These are phyloP conservation scores for Draba incana DNA, from an alignment of 345 rosid genomes.

Conservation along the genomic window DNA sequence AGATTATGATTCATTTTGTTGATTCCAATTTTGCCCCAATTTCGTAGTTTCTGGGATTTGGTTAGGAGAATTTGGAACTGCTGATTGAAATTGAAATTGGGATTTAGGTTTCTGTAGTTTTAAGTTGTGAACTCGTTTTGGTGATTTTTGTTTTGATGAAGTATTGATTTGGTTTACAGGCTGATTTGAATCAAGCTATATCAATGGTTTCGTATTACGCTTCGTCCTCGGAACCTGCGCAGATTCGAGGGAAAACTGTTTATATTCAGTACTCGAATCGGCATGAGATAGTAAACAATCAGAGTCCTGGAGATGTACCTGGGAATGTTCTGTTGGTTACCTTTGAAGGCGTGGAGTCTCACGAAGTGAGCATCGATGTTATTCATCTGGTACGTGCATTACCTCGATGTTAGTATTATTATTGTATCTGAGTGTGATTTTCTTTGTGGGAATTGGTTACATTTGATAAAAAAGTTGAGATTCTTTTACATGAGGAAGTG, in stretches of 20 bases:
- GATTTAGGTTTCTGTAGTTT: background rate
- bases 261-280: slow-evolving; percentile 95
- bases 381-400: slow-evolving; percentile 80
- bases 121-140: slow-evolving; percentile 1
- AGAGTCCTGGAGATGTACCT: slow-evolving; percentile 95
- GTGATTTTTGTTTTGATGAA: background rate
- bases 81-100: background rate
- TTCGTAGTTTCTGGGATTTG: background rate
- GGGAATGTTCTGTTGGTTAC: slow-evolving; percentile 94
- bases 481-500: background rate
- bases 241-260: slow-evolving; percentile 91
- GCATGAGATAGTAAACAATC: slow-evolving; percentile 94
- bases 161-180: slow-evolving; percentile 45
- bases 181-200: slow-evolving; percentile 89
- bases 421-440: background rate
- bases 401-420: background rate
- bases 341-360: slow-evolving; percentile 94
- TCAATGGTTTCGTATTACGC: slow-evolving; percentile 97
- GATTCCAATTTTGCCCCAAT: background rate
- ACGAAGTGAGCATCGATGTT: slow-evolving; percentile 88
- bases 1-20: background rate
- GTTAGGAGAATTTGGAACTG: slow-evolving; percentile 5
- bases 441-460: slow-evolving; percentile 3
- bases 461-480: no score
- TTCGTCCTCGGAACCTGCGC: slow-evolving; percentile 96